A percentile compares a stretch with the other conserved stretches of the same genome.
Evolutionary conservation across 2,329 filamentous ascomycete genomes (phyloP).

Genomic region (Xylaria sp.): DNA sequence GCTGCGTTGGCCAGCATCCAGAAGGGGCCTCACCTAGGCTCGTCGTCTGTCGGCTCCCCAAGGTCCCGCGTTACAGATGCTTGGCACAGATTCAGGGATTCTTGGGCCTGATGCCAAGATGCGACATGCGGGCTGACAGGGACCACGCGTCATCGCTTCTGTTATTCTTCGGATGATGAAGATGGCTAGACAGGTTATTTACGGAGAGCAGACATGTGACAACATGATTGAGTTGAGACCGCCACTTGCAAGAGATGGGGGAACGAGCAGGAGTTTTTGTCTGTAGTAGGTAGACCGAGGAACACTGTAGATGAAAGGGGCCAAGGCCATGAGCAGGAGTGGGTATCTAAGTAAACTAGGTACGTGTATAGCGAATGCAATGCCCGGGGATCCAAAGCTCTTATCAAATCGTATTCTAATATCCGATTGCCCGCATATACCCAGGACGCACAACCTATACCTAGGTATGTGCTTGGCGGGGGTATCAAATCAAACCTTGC

Average conservation of each 20-base stretch:
- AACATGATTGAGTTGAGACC: slow-evolving; percentile 14
- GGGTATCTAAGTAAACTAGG: too few species aligned
- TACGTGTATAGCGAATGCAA: too few species aligned
- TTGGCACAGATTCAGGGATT: slow-evolving; percentile 9
- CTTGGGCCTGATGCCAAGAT: slow-evolving; percentile 12
- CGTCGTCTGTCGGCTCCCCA: slow-evolving; percentile 12
- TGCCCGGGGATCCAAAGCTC: neutral
- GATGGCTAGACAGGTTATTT: neutral
- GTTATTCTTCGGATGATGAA: neutral
- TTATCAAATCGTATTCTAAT: neutral
- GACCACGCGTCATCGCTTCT: neutral
- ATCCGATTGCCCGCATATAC: too few species aligned
- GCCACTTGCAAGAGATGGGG: slow-evolving; percentile 7
- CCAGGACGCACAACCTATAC: too few species aligned
- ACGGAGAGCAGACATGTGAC: slow-evolving; percentile 1
- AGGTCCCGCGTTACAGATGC: slow-evolving; percentile 26
- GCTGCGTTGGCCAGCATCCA: neutral
- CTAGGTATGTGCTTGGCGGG: too few species aligned
- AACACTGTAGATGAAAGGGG: neutral
- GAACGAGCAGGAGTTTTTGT: neutral
- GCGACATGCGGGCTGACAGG: neutral
- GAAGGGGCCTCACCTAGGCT: neutral
- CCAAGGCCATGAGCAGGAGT: too few species aligned
- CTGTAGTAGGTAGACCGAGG: too few species aligned
- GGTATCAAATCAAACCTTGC: too few species aligned